A percentile compares a stretch with the other conserved stretches of the same genome.
Evolutionary conservation across 352 stramenopile genomes (phyloP).

Genomic region (Phytophthora pisi): DNA sequence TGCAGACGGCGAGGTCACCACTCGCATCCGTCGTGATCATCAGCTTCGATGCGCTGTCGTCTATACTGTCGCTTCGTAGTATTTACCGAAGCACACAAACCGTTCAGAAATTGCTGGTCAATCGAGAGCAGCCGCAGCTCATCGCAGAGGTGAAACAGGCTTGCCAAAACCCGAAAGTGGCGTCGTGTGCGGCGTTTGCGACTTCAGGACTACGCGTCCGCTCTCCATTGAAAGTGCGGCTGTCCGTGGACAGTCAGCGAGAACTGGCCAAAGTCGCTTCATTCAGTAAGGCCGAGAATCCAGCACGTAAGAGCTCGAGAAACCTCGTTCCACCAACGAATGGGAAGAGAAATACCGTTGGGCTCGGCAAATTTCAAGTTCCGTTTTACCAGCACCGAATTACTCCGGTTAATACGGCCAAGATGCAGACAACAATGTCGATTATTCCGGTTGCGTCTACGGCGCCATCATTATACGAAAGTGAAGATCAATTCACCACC

Average conservation of each 20-base stretch:
- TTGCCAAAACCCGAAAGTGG: not conserved
- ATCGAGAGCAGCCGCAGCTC: not conserved
- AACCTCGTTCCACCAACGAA: not conserved
- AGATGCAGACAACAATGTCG: not conserved
- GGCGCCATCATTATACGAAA: not conserved
- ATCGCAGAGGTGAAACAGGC: not conserved
- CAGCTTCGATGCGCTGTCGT: not conserved
- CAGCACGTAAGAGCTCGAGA: not conserved
- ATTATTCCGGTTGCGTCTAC: not conserved
- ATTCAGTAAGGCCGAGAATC: not conserved
- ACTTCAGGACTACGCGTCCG: not conserved
- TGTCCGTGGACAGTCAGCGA: not conserved
- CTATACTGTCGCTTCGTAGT: not conserved
- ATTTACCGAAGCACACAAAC: not conserved
- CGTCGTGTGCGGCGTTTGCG: not conserved
- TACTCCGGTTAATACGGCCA: not conserved
- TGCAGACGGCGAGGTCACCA: slow-evolving; percentile 6
- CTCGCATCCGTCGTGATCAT: slow-evolving; percentile 2
- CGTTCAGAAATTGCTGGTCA: not conserved
- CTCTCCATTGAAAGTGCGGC: not conserved
- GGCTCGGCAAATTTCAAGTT: not conserved
- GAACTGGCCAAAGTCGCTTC: not conserved
- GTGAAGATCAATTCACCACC: not conserved
- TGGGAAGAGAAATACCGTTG: not conserved
- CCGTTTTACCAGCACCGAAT: not conserved